phyloP scores from a whole-genome alignment of 352 stramenopile species.

The Phytophthora idaei region DNA sequence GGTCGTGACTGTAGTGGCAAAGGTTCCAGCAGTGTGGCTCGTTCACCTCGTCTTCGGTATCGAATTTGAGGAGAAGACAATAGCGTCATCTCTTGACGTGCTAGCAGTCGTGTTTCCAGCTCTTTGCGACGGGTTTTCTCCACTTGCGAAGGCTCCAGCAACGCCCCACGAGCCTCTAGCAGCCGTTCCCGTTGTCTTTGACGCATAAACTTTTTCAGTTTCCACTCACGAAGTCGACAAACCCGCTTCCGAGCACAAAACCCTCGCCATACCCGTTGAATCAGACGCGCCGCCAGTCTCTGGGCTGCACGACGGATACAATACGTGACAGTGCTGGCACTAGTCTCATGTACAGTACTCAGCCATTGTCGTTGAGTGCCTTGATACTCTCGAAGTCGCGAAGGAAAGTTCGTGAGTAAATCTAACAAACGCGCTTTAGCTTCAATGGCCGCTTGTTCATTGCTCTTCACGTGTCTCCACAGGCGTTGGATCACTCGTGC shows the following conservation, averaged over 20 bases:
- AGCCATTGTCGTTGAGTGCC: conserved; percentile 11
- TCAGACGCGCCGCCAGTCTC: conserved; percentile 38
- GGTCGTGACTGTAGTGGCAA: conserved; percentile 39
- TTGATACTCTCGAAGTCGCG: conserved; percentile 22
- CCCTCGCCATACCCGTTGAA: conserved; percentile 68
- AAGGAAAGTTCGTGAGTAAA: conserved; percentile 28
- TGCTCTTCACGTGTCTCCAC: conserved; percentile 28
- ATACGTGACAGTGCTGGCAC: conserved; percentile 3
- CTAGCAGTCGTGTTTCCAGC: conserved; percentile 30
- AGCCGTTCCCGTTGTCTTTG: conserved; percentile 43
- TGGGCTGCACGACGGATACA: conserved; percentile 24
- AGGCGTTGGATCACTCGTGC: conserved; percentile 33
- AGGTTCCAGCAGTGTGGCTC: conserved; percentile 43
- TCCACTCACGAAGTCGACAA: conserved; percentile 31
- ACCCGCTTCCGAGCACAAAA: conserved; percentile 40
- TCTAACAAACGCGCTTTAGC: conserved; percentile 34
- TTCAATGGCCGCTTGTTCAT: conserved; percentile 15
- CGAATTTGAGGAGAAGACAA: conserved; percentile 11
- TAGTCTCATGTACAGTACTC: conserved; percentile 10
- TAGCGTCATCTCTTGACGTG: conserved; percentile 39
- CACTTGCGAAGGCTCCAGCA: conserved; percentile 35
- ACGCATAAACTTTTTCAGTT: conserved; percentile 27
- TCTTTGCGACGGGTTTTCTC: conserved; percentile 18
- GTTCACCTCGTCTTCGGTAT: conserved; percentile 15
- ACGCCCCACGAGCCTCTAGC: conserved; percentile 32